Evolutionary conservation across 2,329 filamentous ascomycete genomes (phyloP).

Genomic region (Beauveria caledonica): DNA sequence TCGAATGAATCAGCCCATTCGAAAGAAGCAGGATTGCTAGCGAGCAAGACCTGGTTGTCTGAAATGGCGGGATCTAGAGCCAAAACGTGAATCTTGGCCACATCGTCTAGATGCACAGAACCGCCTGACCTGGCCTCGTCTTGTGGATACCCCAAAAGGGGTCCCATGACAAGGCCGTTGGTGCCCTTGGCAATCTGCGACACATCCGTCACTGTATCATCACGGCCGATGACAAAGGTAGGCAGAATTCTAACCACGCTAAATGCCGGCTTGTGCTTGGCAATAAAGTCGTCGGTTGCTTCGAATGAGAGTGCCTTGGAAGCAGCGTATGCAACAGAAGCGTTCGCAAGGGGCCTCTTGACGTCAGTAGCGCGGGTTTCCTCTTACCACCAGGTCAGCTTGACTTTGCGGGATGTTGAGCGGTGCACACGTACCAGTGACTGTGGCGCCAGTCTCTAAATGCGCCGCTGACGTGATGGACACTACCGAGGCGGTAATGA

Average conservation of each 20-base stretch:
- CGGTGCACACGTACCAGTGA: not conserved
- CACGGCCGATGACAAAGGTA: constrained; percentile 28
- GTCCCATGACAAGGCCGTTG: constrained; percentile 26
- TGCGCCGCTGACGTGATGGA: constrained; percentile 16
- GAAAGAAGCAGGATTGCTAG: constrained; percentile 18
- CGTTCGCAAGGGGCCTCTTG: constrained; percentile 20
- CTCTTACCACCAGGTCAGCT: not conserved
- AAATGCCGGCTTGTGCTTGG: constrained; percentile 24
- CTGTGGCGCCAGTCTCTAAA: constrained; percentile 9
- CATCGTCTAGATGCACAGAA: constrained; percentile 30
- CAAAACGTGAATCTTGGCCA: constrained; percentile 28
- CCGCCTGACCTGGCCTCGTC: constrained; percentile 19
- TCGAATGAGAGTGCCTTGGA: constrained; percentile 28
- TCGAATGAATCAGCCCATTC: constrained; percentile 32
- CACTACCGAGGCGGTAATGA: constrained; percentile 33
- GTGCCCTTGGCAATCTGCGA: constrained; percentile 16
- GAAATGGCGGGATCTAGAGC: constrained; percentile 25
- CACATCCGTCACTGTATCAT: constrained; percentile 23
- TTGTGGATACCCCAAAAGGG: constrained; percentile 23
- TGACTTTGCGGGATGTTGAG: not conserved
- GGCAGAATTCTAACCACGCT: constrained; percentile 29
- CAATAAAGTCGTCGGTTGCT: constrained; percentile 26
- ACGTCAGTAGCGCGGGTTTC: not conserved
- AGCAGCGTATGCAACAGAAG: constrained; percentile 27
- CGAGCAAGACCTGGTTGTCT: constrained; percentile 17